Evolutionary conservation across 1,139 yeast species (phyloP).

Genomic region (Suhomyces terraborum): DNA sequence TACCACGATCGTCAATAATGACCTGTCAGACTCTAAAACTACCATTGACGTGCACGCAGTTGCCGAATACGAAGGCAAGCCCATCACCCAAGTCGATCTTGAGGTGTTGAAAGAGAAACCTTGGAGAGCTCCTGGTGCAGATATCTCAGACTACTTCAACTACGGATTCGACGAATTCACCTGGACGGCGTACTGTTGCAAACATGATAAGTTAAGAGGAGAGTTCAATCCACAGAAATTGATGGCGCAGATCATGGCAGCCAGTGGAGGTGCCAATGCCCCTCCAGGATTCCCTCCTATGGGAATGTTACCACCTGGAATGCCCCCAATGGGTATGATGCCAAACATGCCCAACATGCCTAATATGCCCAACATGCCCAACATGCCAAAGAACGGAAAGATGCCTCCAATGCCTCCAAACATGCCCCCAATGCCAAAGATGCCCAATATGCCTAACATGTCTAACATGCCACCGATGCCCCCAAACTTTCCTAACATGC

Average conservation of each 20-base stretch:
- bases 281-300: conserved; percentile 27
- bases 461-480: conserved; percentile 25
- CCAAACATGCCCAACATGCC: conserved; percentile 33
- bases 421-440: conserved; percentile 16
- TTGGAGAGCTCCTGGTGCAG: conserved; percentile 98
- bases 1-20: conserved; percentile 39
- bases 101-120: conserved; percentile 90
- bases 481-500: conserved; percentile 20
- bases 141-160: conserved; percentile 89
- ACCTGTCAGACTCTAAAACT: conserved; percentile 35
- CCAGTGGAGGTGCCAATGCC: conserved; percentile 18
- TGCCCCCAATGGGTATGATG: conserved; percentile 37
- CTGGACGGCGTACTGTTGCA: conserved; percentile 90
- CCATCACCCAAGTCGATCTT: conserved; percentile 79
- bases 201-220: conserved; percentile 80
- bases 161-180: conserved; percentile 95
- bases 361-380: conserved; percentile 21
- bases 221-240: conserved; percentile 69
- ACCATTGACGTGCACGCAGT: conserved; percentile 74
- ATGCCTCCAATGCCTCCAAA: conserved; percentile 26
- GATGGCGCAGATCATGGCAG: conserved; percentile 47
- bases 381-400: conserved; percentile 27
- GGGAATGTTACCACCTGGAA: conserved; percentile 25
- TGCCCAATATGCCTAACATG: conserved; percentile 14
- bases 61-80: conserved; percentile 80